phyloP scores from a whole-genome alignment of 2,329 filamentous ascomycete genomes.

The Magnaporthales sp. region DNA sequence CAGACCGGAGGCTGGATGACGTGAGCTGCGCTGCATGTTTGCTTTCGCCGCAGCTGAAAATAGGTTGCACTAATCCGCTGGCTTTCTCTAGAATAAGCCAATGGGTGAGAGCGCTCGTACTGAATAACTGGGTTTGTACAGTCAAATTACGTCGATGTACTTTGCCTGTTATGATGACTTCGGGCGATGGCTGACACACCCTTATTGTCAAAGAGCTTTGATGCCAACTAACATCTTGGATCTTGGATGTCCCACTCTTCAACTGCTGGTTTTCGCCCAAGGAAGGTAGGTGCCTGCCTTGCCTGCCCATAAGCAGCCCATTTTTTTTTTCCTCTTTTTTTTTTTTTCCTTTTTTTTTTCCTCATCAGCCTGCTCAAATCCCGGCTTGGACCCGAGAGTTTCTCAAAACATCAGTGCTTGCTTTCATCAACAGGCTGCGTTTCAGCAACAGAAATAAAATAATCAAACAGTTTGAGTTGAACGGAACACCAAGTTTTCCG shows the following conservation, averaged over 20 bases:
- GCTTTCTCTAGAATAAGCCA: background rate
- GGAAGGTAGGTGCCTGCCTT: background rate
- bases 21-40: background rate
- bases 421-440: background rate
- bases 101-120: background rate
- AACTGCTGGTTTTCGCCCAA: too few relatives aligned
- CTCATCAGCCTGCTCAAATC: background rate
- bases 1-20: background rate
- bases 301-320: too few relatives aligned
- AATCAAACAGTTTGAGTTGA: background rate
- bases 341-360: too few relatives aligned
- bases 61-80: background rate
- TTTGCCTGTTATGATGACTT: background rate
- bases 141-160: background rate
- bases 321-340: too few relatives aligned
- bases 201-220: background rate
- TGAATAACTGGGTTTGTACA: background rate
- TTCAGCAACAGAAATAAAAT: background rate
- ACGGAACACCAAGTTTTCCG: too few relatives aligned
- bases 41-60: background rate
- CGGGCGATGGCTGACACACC: background rate
- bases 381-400: background rate
- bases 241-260: background rate
- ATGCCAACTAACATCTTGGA: background rate
- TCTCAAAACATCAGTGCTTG: background rate